Evolutionary conservation across 78 protist genomes (phyloP), one percentile per base, ranked within the genome.

Genomic region (Diacronema lutheri): DNA sequence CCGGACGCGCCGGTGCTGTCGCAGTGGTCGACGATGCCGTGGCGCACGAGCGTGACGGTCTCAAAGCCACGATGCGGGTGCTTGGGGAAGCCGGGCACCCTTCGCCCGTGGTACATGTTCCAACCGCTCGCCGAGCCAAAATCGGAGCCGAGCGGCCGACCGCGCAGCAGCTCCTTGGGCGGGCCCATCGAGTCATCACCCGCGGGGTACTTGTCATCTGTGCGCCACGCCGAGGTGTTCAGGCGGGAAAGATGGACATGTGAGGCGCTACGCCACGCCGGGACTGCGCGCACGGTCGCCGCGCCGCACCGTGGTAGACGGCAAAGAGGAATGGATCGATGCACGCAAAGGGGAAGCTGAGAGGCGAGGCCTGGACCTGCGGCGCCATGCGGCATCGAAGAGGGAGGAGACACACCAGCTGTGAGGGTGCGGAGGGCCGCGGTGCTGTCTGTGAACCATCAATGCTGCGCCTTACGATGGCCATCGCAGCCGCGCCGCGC

Each of bases 61-160:
- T 86, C 89, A 20, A 86, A 80, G 29, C 89, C 89, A 11, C 83
- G 41, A 37, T 86, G 89, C 21, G 89, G 89, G 62, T 86, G 89
- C 77, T 33, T 26, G 11, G 79, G 84, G 41, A 86, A 86, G 40
- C 89, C 89, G 21, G 74, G 74, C 21, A 68, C 74, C 21, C 13
- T 23, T 9, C 37, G 14, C 7, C 74, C 74, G 46, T 68, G 74
- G 46, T 68, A 68, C 74, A 68, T 68, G 74, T 9, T 13, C 74
- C 74, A 68, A 3, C 74, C 74, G 11, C 1, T 6, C 26, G 20
- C 21, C 7, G 10, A 4, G 26, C 56, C 74, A 21, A 68, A 68
- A 10, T 68, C 74, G 4, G 44, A 2, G 31, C 74, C 74, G 25
- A 68, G 14, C 16, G 4, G 0, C 19, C 46, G 74, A 46, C 74